phyloP scores from a whole-genome alignment of 2,329 filamentous ascomycete genomes.

The Epichloe uncinata region DNA sequence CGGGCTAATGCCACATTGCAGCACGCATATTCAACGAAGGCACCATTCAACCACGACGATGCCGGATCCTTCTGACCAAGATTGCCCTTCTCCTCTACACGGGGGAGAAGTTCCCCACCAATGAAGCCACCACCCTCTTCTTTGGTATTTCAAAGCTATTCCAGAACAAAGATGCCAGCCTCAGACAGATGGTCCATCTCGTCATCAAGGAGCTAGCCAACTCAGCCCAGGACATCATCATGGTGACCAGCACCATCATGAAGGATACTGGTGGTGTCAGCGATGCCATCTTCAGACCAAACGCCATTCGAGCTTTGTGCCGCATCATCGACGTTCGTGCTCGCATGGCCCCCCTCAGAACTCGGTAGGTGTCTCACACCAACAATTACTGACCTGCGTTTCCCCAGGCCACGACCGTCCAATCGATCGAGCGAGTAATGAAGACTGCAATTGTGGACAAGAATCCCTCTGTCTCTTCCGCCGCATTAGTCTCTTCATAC shows the following conservation, averaged over 20 bases:
- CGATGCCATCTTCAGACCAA: conserved; percentile 85
- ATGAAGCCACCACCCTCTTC: conserved; percentile 96
- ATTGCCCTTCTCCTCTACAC: conserved; percentile 93
- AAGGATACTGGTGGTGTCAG: conserved; percentile 96
- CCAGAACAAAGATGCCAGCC: conserved; percentile 96
- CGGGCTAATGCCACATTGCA: conserved; percentile 23
- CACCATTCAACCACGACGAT: conserved; percentile 92
- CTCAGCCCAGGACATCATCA: conserved; percentile 97
- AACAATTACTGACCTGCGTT: background rate
- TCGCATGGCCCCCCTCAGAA: background rate
- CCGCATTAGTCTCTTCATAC: conserved; percentile 91
- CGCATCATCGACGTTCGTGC: conserved; percentile 81
- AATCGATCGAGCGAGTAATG: conserved; percentile 95
- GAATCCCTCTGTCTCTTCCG: conserved; percentile 92
- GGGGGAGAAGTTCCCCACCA: conserved; percentile 94
- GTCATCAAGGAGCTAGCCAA: conserved; percentile 94
- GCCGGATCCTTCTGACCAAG: conserved; percentile 93
- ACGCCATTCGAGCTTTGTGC: conserved; percentile 89
- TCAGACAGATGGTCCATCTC: conserved; percentile 97
- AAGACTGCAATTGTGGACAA: conserved; percentile 99
- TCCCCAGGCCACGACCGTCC: conserved; percentile 72
- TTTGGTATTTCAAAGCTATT: conserved; percentile 98
- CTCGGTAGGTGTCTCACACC: background rate
- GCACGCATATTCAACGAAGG: conserved; percentile 96
- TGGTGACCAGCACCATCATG: conserved; percentile 99